Conservation (phyloP, 2,329 filamentous ascomycete genomes). For the Reticulascus tulasneorum region DNA sequence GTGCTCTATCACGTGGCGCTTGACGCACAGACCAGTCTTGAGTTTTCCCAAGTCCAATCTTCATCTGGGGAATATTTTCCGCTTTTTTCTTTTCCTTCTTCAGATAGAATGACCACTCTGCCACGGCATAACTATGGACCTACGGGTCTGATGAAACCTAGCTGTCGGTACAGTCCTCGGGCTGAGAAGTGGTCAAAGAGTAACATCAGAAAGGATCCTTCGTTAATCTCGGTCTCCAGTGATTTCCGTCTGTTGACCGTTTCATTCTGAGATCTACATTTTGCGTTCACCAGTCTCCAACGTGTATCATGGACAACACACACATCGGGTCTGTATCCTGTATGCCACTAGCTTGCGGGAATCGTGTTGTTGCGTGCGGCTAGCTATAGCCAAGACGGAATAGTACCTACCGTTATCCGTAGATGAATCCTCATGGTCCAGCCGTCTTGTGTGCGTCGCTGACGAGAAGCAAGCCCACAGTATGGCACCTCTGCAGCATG, state of each 20-base stretch:
- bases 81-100: constrained; percentile 7
- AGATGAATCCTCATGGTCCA: no score
- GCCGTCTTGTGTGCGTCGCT: no score
- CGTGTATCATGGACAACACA: no score
- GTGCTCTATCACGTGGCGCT: no score
- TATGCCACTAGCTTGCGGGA: no score
- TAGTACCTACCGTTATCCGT: no score
- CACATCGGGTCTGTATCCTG: no score
- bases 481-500: no score
- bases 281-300: no score
- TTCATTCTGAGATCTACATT: constrained; percentile 19
- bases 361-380: no score
- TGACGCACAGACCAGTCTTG: constrained; percentile 9
- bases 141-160: constrained; percentile 4
- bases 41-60: constrained; percentile 1
- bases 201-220: constrained; percentile 17
- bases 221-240: constrained; percentile 17
- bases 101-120: constrained; percentile 15
- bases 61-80: not conserved
- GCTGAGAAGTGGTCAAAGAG: constrained; percentile 13
- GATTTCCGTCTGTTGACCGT: constrained; percentile 14
- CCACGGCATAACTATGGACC: constrained; percentile 17
- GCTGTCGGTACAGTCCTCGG: constrained; percentile 15
- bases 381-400: no score
- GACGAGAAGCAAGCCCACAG: no score